Evolutionary conservation across 352 stramenopile genomes (phyloP).

Genomic region (Globisporangium radiosum): DNA sequence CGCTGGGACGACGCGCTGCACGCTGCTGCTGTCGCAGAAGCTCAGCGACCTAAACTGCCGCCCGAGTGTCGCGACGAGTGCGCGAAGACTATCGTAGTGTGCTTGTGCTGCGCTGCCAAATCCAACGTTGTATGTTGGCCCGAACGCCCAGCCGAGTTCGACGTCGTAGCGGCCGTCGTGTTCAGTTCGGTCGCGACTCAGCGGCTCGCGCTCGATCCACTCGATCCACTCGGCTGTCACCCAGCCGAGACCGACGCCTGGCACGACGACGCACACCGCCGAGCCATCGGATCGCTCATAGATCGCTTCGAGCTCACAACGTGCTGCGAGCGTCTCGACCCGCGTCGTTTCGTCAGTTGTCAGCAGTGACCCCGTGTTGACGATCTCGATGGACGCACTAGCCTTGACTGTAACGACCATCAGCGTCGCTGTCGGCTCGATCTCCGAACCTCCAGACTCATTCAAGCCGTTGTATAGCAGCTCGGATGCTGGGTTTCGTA

Average conservation of each 20-base stretch:
- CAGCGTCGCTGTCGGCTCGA: background rate
- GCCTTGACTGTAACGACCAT: constrained; percentile 2
- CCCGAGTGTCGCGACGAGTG: background rate
- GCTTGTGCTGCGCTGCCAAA: background rate
- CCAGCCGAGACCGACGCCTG: background rate
- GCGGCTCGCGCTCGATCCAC: background rate
- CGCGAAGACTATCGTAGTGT: background rate
- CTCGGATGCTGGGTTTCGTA: background rate
- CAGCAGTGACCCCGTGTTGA: background rate
- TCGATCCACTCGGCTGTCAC: background rate
- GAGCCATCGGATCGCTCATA: background rate
- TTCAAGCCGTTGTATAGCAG: background rate
- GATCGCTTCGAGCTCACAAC: constrained; percentile 12
- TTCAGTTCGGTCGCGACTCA: background rate
- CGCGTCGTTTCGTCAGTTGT: background rate
- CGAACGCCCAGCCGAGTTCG: background rate
- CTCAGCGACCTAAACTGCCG: background rate
- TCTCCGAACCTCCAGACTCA: background rate
- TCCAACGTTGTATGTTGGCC: too few relatives aligned
- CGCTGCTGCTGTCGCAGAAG: background rate
- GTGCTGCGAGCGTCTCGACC: constrained; percentile 1
- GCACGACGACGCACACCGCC: background rate
- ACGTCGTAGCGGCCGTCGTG: background rate
- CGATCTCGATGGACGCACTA: background rate
- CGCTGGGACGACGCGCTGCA: too few relatives aligned